Conservation (phyloP, 768 basidiomycete species). For the Boletus sensibilis region DNA sequence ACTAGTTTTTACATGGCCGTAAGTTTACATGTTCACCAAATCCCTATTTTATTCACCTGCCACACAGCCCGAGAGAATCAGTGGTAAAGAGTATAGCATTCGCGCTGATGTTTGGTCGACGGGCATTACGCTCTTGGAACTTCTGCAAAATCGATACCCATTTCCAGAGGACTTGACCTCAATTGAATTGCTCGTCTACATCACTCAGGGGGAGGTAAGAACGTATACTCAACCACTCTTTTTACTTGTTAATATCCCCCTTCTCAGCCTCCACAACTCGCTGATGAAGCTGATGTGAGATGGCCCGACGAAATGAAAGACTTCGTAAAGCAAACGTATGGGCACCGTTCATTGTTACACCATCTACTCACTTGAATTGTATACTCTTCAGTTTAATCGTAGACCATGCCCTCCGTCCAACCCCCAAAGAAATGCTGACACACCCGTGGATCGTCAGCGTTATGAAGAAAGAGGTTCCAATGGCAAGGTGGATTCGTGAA, state of each 20-base stretch:
- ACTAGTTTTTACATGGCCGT: conserved; percentile 99
- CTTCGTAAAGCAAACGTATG: conserved; percentile 84
- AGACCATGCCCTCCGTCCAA: conserved; percentile 66
- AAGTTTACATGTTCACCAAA: conserved; percentile 36
- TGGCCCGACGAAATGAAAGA: conserved; percentile 91
- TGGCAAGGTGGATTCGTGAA: conserved; percentile 85
- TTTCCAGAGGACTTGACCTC: conserved; percentile 89
- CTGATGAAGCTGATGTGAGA: conserved; percentile 60
- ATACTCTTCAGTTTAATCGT: conserved; percentile 59
- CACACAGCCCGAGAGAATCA: conserved; percentile 86
- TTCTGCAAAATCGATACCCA: conserved; percentile 92
- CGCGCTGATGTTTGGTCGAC: conserved; percentile 98
- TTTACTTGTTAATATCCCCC: conserved; percentile 16
- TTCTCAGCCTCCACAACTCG: conserved; percentile 72
- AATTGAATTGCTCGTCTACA: conserved; percentile 93
- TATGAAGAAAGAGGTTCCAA: conserved; percentile 82
- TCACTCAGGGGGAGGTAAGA: conserved; percentile 74
- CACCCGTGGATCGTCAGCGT: conserved; percentile 81
- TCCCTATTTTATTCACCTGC: conserved; percentile 2
- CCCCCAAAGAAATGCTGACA: conserved; percentile 75
- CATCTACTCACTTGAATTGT: conserved; percentile 2
- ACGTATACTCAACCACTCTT: not conserved
- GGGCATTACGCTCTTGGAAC: conserved; percentile 90
- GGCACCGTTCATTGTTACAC: conserved; percentile 10
- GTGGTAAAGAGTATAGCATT: conserved; percentile 88